Percentiles rank a stretch among this genome's conserved stretches.
phyloP scores from a whole-genome alignment of 345 rosid genomes.

The Populus deltoides region DNA sequence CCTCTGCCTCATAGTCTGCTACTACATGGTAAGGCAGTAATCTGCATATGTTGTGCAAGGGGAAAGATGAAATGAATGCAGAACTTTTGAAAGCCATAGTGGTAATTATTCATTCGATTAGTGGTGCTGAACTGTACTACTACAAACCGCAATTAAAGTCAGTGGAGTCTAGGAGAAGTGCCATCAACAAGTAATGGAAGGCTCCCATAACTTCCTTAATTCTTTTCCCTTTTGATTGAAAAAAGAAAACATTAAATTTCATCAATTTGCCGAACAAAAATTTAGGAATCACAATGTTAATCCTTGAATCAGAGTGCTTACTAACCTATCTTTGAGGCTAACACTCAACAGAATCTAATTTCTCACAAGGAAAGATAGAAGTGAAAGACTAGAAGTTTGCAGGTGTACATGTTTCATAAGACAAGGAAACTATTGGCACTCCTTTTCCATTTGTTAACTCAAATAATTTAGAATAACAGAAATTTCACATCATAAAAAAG shows the following conservation, averaged over 20 bases:
- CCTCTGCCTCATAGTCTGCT: constrained; percentile 96
- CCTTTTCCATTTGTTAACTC: not conserved
- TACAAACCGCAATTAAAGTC: not conserved
- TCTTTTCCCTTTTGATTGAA: not conserved
- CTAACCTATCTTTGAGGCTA: not conserved
- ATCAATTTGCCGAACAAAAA: not conserved
- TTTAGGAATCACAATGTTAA: not conserved
- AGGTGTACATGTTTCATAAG: not conserved
- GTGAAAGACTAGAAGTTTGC: not conserved
- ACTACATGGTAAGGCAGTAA: constrained; percentile 88
- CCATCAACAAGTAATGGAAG: not conserved
- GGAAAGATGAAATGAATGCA: constrained; percentile 8
- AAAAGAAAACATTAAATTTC: too few species aligned
- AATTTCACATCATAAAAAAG: not conserved
- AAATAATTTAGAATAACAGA: not conserved
- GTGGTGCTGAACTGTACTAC: not conserved
- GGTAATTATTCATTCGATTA: not conserved
- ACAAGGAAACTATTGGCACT: not conserved
- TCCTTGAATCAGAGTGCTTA: not conserved
- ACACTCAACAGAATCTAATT: not conserved
- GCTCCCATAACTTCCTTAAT: not conserved
- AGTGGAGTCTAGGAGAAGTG: not conserved
- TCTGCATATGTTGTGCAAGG: constrained; percentile 37
- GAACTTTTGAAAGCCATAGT: not conserved
- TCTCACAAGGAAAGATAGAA: not conserved